Percentiles rank a stretch among this genome's conserved stretches.
phyloP scores from a whole-genome alignment of 2,329 filamentous ascomycete species.

The Chrysoporthe cubensis region DNA sequence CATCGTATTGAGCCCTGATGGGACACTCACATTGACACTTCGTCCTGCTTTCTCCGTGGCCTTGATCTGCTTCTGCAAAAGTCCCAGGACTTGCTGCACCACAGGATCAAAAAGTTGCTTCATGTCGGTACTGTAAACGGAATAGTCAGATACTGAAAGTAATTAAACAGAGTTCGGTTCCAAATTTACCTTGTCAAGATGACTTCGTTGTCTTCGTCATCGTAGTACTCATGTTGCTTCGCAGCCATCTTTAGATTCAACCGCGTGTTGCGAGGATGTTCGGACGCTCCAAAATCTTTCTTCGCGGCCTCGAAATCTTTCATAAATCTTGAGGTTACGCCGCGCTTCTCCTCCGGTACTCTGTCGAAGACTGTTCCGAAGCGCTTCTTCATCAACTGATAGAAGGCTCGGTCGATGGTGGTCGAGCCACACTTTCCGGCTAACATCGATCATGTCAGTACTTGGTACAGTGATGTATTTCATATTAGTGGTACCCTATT shows the following conservation, averaged over 20 bases:
- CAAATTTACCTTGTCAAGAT: conserved; percentile 7
- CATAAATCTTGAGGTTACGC: conserved; percentile 12
- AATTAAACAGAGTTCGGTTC: not conserved
- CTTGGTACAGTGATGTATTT: not conserved
- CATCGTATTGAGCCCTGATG: not conserved
- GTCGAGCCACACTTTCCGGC: conserved; percentile 17
- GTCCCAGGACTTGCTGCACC: conserved; percentile 5
- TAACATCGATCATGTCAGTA: not conserved
- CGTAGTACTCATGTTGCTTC: conserved; percentile 1
- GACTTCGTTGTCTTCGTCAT: conserved; percentile 15
- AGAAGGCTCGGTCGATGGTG: conserved; percentile 14
- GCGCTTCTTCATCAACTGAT: conserved; percentile 7
- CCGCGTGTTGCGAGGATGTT: conserved; percentile 1
- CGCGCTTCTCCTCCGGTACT: conserved; percentile 10
- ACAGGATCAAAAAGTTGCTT: conserved; percentile 9
- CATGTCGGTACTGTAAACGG: conserved; percentile 4
- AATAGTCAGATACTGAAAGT: not conserved
- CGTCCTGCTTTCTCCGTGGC: conserved; percentile 2
- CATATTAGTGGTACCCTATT: not conserved
- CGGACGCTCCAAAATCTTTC: conserved; percentile 10
- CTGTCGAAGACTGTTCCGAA: conserved; percentile 8
- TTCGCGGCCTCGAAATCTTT: conserved; percentile 12
- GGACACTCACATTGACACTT: conserved; percentile 4
- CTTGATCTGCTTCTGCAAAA: conserved; percentile 9
- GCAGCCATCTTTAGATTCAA: conserved; percentile 8